These are phyloP conservation scores for Lecanicillium sp. DNA, from an alignment of 2,329 filamentous ascomycete species.

Conservation along the genomic window DNA sequence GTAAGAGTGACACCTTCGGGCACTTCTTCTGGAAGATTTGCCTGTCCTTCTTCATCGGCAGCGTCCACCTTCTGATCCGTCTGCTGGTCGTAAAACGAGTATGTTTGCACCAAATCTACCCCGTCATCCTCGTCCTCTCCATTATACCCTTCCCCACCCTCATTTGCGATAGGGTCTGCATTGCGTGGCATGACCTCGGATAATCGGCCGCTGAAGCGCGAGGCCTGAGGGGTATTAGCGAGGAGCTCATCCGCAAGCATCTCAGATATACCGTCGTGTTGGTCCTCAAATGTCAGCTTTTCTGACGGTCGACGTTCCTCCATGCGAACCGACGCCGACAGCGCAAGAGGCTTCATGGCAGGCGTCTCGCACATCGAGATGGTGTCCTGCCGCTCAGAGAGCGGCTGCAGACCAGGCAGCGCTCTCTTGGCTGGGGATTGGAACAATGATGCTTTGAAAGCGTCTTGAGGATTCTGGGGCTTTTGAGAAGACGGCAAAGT, in stretches of 20 bases:
- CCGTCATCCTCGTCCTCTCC: conserved; percentile 16
- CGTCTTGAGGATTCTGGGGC: conserved; percentile 24
- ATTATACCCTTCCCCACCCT: conserved; percentile 20
- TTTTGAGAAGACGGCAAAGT: conserved; percentile 18
- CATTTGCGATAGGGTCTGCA: conserved; percentile 28
- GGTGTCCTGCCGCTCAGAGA: conserved; percentile 18
- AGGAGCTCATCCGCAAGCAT: conserved; percentile 21
- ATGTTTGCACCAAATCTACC: conserved; percentile 6
- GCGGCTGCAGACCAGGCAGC: conserved; percentile 24
- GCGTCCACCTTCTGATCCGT: not conserved
- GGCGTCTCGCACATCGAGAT: conserved; percentile 19
- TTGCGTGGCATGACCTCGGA: conserved; percentile 36
- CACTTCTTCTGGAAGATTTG: not conserved
- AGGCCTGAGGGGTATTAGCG: conserved; percentile 23
- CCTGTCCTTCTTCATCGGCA: conserved; percentile 1
- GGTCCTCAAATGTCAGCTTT: conserved; percentile 26
- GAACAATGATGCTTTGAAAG: conserved; percentile 38
- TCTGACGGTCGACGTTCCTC: conserved; percentile 22
- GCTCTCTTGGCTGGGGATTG: conserved; percentile 44
- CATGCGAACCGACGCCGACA: conserved; percentile 20
- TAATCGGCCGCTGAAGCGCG: conserved; percentile 35
- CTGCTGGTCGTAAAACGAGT: conserved; percentile 4
- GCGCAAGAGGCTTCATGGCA: conserved; percentile 26
- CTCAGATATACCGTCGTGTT: conserved; percentile 14
- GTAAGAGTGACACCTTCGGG: not conserved